These are phyloP conservation scores for Naganishia liquefaciens DNA, from an alignment of 1,284 basidiomycete genomes.

Conservation along the genomic window DNA sequence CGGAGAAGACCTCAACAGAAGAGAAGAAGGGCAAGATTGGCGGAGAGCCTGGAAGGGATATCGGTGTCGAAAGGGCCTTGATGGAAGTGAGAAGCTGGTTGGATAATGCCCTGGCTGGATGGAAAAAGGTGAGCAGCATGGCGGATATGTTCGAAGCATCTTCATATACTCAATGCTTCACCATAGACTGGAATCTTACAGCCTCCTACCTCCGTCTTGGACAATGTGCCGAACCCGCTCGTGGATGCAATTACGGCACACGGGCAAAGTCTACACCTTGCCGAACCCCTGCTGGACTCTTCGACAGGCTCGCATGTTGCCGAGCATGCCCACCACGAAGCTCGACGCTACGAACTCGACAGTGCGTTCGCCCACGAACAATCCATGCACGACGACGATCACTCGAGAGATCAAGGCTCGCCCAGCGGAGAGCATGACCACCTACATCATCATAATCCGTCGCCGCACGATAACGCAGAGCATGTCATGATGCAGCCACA, in stretches of 20 bases:
- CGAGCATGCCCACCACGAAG: conserved; percentile 8
- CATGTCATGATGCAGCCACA: conserved; percentile 4
- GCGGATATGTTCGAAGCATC: neutral
- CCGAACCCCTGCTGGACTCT: neutral
- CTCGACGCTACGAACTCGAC: conserved; percentile 15
- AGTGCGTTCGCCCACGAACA: conserved; percentile 6
- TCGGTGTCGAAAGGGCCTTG: conserved; percentile 43
- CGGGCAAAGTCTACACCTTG: neutral
- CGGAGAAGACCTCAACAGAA: conserved; percentile 5
- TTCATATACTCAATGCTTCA: neutral
- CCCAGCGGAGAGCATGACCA: neutral
- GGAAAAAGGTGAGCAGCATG: conserved; percentile 43
- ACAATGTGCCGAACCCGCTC: conserved; percentile 12
- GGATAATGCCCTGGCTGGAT: conserved; percentile 43
- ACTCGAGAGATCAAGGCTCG: conserved; percentile 4
- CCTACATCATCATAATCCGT: conserved; percentile 10
- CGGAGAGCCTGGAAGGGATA: conserved; percentile 21
- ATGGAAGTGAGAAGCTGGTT: conserved; percentile 48
- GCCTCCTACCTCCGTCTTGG: conserved; percentile 6
- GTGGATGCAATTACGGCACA: neutral
- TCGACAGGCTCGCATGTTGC: neutral
- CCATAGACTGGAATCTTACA: conserved; percentile 16
- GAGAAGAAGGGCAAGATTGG: conserved; percentile 22
- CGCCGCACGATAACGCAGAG: conserved; percentile 2
- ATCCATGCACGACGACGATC: conserved; percentile 9